Base-by-base conservation (phyloP, 768 basidiomycete species). In the Aureoboletus auriporus region DNA sequence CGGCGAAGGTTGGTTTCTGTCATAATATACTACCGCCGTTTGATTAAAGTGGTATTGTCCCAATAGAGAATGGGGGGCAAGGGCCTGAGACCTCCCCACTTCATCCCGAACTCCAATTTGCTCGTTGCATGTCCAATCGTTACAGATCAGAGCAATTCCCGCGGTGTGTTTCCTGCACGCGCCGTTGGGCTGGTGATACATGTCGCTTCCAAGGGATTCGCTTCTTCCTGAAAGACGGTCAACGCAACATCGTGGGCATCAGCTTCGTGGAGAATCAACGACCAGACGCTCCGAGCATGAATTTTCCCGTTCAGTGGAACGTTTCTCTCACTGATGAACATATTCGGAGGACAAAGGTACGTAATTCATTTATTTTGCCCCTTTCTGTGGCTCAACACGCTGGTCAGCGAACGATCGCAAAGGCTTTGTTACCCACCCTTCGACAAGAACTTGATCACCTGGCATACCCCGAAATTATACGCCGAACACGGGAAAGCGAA, bases 121-220 rank as follows among this genome's bases (percentile, higher is more conserved):
- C 87, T 3, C 78, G 89, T 6, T 91, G 89, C 70, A 91, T 91
- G 89, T 89, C 88, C 0, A 85, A 81, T 57, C 77, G 85, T 41
- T 90, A 89, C 63, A 79, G 78, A 52, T 68, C 72, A 38, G 86
- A 89, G 54, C 73, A 76, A 44, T 87, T 89, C 65, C 85, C 88
- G 35, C 82, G 85, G 12, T 91, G 89, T 58, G 84, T 90, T 31
- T 84, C 87, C 3, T 91, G 89, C 64, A 89, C 84, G 30, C 83
- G 89, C 36, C 83, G 89, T 20, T 90, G 89, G 88, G 87, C 87
- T 1, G 88, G 89, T 35, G 89, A 91, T 62, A 89, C 87, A 3
- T 91, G 89, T 61, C 82, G 89, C 23, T 91, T 91, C 67, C 89
- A 90, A 63, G 81, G 82, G n/a, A 86, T 91, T 54, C 80, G 89